These are phyloP conservation scores for Botryotinia narcissicola DNA, from an alignment of 2,329 filamentous ascomycete genomes.

Conservation along the genomic window DNA sequence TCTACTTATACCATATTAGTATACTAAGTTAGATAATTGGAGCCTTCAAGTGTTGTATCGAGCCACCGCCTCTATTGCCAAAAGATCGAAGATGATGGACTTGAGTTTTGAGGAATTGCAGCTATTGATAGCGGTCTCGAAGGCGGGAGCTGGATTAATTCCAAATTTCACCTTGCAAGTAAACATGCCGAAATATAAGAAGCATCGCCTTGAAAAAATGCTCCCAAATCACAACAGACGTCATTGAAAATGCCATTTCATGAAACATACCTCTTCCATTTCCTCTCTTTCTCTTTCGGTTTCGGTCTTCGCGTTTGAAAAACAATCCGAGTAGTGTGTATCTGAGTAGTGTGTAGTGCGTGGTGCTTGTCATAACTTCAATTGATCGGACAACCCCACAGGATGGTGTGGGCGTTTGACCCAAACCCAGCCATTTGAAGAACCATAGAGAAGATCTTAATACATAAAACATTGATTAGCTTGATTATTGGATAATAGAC, in stretches of 20 bases:
- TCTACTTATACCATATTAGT: neutral
- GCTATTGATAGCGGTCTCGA: neutral
- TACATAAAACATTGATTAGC: neutral
- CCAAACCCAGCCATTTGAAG: neutral
- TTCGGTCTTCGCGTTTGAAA: constrained; percentile 17
- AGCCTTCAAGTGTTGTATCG: neutral
- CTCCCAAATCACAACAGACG: neutral
- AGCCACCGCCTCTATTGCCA: neutral
- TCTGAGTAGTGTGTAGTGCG: neutral
- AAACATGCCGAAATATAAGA: neutral
- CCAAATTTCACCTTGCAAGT: neutral
- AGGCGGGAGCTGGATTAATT: neutral
- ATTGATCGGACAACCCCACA: constrained; percentile 17
- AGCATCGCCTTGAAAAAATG: neutral
- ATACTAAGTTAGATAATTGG: neutral
- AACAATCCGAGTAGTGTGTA: neutral
- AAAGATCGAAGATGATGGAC: neutral
- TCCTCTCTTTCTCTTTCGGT: neutral
- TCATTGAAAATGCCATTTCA: neutral
- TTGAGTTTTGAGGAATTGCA: neutral
- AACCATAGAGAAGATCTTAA: neutral
- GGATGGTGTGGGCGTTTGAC: constrained; percentile 8
- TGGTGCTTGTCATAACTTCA: neutral
- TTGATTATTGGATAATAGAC: neutral
- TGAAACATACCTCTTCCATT: neutral